Evolutionary conservation across 2,329 filamentous ascomycete genomes (phyloP).

Genomic region (Fusarium floridanum): DNA sequence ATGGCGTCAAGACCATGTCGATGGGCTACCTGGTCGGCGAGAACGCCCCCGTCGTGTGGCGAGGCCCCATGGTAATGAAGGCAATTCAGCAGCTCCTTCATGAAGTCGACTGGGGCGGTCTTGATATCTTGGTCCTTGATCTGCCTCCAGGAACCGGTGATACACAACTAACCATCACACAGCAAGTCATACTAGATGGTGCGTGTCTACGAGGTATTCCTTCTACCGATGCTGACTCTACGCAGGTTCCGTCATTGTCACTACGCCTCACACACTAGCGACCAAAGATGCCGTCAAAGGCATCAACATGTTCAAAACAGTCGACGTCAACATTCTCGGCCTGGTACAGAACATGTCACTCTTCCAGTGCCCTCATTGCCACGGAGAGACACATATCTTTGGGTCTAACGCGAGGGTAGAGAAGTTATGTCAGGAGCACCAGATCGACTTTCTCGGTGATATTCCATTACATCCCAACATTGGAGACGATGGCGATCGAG

Average conservation of each 20-base stretch:
- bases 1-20: constrained; percentile 97
- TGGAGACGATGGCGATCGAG: constrained; percentile 87
- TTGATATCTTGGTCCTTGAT: constrained; percentile 92
- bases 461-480: constrained; percentile 89
- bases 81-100: constrained; percentile 95
- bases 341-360: constrained; percentile 94
- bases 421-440: constrained; percentile 77
- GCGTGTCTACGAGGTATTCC: constrained; percentile 41
- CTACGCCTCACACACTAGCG: constrained; percentile 93
- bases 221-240: constrained; percentile 7
- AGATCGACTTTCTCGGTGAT: constrained; percentile 86
- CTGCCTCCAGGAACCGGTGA: constrained; percentile 95
- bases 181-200: constrained; percentile 91
- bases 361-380: constrained; percentile 84
- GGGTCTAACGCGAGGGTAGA: constrained; percentile 74
- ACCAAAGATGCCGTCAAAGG: constrained; percentile 93
- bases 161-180: constrained; percentile 95
- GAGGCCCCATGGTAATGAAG: constrained; percentile 97
- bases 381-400: constrained; percentile 81
- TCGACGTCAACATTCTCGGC: constrained; percentile 83
- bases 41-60: constrained; percentile 89
- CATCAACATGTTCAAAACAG: constrained; percentile 91
- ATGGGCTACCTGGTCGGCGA: constrained; percentile 94
- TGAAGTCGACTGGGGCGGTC: constrained; percentile 91
- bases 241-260: constrained; percentile 83